Base-by-base conservation (phyloP, 441 rosid genomes). In the Populus hybrid region DNA sequence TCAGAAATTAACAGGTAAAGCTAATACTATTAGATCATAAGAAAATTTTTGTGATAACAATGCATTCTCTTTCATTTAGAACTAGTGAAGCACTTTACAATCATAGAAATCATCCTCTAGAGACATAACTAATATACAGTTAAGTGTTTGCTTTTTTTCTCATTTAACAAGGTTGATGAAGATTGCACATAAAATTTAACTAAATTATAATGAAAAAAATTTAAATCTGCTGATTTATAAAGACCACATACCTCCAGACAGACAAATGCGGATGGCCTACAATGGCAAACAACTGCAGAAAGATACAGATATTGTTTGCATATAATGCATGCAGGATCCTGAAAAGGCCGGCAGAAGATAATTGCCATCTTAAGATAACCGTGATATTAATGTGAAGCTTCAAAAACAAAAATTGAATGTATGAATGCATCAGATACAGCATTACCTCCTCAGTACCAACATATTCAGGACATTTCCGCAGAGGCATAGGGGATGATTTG, bases 391-490 rank as follows among this genome's bases (percentile, higher is more conserved):
- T 72, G 66, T 56, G 73, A 40, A 76, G 23, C 77, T 72, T 63
- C 23, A 73, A 84, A 75, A 28, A 76, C 40, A 76, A 76, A 73
- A 59, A 76, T 65, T 7, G 59, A 16, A 53, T 18, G 61, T 18
- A 18, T 53, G n/a, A 53, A 40, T 4, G 50, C 28, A 24, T 8
- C 65, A 59, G 75, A 72, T 59, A 81, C 74, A 53, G 70, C 29
- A 85, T 85, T 79, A 96, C 99, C 98, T 96, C 98, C 82, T 93
- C 98, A 66, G 90, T 88, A 67, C 93, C 98, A 84, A 96, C 96
- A 82, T 86, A 89, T 83, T 91, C 97, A 81, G 98, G 91, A 75
- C 77, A 88, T 85, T 87, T 90, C 73, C 89, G 84, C 73, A 89
- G 83, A 67, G 86, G 74, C 98, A 93, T 89, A 78, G 86, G 88